phyloP scores from a whole-genome alignment of 805 yeast species.

The Lachancea sp. region DNA sequence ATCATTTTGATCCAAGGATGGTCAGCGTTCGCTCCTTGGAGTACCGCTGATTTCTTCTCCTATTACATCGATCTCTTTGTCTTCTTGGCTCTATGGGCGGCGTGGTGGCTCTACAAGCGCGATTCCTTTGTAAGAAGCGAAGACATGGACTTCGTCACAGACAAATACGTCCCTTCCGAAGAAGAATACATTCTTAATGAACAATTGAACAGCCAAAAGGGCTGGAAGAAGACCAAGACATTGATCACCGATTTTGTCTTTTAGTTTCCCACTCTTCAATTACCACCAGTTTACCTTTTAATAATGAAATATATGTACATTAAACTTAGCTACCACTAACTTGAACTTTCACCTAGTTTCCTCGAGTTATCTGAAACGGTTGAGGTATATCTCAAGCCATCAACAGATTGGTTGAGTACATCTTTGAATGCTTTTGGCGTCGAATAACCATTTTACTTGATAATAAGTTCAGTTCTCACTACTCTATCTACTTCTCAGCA shows the following conservation, averaged over 20 bases:
- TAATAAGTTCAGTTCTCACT: neutral
- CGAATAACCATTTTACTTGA: neutral
- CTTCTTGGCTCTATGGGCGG: constrained; percentile 39
- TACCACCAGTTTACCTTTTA: neutral
- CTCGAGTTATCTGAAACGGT: neutral
- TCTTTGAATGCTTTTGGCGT: too few relatives aligned
- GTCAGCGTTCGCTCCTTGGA: constrained; percentile 44
- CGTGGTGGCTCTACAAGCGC: constrained; percentile 38
- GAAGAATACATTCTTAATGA: constrained; percentile 42
- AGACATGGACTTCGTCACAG: constrained; percentile 50
- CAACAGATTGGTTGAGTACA: too few relatives aligned
- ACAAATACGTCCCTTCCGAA: constrained; percentile 42
- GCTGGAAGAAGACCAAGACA: constrained; percentile 39
- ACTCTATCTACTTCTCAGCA: too few relatives aligned
- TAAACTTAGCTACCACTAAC: too few relatives aligned
- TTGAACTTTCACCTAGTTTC: too few relatives aligned
- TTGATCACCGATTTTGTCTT: constrained; percentile 15
- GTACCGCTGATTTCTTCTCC: constrained; percentile 37
- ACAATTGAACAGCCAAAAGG: constrained; percentile 35
- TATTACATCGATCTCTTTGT: constrained; percentile 42
- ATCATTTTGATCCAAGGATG: constrained; percentile 50
- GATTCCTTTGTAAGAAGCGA: constrained; percentile 38
- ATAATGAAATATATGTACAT: too few relatives aligned
- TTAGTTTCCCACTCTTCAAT: neutral
- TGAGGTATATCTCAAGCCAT: neutral